Percentiles rank a stretch among this genome's conserved stretches.
phyloP scores from a whole-genome alignment of 768 basidiomycete genomes.

The Pleurotus ostreatus region DNA sequence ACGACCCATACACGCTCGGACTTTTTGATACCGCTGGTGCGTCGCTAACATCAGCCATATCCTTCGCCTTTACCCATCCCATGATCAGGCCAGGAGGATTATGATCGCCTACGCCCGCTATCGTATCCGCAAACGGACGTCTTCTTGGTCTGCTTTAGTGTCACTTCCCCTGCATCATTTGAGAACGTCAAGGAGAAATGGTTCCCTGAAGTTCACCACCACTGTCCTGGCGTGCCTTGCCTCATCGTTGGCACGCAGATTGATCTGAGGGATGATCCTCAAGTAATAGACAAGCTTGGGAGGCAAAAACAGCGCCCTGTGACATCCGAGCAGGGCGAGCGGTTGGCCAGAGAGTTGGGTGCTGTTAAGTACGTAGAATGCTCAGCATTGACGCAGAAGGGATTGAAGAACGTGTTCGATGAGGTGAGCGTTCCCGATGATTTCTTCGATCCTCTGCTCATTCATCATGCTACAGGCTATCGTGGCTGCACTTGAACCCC shows the following conservation, averaged over 20 bases:
- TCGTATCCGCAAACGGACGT: constrained; percentile 99
- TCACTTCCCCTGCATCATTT: constrained; percentile 96
- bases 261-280: constrained; percentile 90
- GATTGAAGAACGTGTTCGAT: constrained; percentile 99
- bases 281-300: constrained; percentile 91
- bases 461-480: constrained; percentile 64
- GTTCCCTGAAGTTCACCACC: constrained; percentile 99
- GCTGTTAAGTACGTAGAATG: constrained; percentile 99
- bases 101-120: constrained; percentile 96
- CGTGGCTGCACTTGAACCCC: constrained; percentile 97
- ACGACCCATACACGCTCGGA: constrained; percentile 97
- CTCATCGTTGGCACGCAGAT: constrained; percentile 98
- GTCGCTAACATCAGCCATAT: constrained; percentile 25
- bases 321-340: constrained; percentile 81
- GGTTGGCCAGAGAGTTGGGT: constrained; percentile 94
- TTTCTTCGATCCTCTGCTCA: constrained; percentile 10
- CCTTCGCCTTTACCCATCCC: constrained; percentile 1
- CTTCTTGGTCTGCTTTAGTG: constrained; percentile 99
- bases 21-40: constrained; percentile 97
- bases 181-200: constrained; percentile 99
- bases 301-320: constrained; percentile 97
- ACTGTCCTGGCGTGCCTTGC: constrained; percentile 98
- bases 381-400: constrained; percentile 98
- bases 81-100: constrained; percentile 92
- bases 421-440: constrained; percentile 62